phyloP scores from a whole-genome alignment of 225 moss, liverwort and hornwort species.

The Takakia lepidozioides region DNA sequence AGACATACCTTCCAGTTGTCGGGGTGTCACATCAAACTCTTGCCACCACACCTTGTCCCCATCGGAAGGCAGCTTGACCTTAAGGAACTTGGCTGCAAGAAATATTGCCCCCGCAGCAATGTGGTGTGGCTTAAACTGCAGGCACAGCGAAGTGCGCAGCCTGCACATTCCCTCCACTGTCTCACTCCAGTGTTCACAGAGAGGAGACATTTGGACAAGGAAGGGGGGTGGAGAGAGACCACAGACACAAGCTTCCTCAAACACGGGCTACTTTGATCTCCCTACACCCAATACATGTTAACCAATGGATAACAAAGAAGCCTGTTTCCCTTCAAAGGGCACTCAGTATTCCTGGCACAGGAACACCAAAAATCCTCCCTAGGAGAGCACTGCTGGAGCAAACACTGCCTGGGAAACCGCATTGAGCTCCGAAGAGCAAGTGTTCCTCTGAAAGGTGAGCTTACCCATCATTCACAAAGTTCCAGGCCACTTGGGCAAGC shows the following conservation, averaged over 20 bases:
- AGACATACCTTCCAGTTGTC: constrained; percentile 47
- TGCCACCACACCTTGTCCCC: constrained; percentile 61
- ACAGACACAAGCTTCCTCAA: constrained; percentile 5
- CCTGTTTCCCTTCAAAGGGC: too few relatives aligned
- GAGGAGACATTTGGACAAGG: neutral
- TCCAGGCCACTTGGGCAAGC: constrained; percentile 92
- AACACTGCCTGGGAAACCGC: neutral
- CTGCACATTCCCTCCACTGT: constrained; percentile 47
- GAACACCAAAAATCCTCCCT: too few relatives aligned
- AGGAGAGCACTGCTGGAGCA: too few relatives aligned
- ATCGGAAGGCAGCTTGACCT: constrained; percentile 48
- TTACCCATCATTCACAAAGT: constrained; percentile 98
- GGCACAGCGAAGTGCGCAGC: constrained; percentile 89
- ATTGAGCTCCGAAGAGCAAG: neutral
- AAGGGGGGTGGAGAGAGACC: too few relatives aligned
- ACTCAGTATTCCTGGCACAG: too few relatives aligned
- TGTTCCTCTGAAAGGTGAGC: constrained; percentile 15
- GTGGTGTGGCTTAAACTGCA: constrained; percentile 94
- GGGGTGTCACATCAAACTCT: constrained; percentile 48
- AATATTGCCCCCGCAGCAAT: constrained; percentile 96
- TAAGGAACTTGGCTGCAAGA: constrained; percentile 86
- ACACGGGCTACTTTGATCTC: constrained; percentile 8
- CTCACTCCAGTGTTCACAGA: neutral
- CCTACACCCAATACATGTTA: too few relatives aligned
- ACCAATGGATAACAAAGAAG: too few relatives aligned